Evolutionary conservation across 176 grass and related monocot species (phyloP), one percentile per base, ranked within the genome.

Genomic region (Ensete ventricosum): DNA sequence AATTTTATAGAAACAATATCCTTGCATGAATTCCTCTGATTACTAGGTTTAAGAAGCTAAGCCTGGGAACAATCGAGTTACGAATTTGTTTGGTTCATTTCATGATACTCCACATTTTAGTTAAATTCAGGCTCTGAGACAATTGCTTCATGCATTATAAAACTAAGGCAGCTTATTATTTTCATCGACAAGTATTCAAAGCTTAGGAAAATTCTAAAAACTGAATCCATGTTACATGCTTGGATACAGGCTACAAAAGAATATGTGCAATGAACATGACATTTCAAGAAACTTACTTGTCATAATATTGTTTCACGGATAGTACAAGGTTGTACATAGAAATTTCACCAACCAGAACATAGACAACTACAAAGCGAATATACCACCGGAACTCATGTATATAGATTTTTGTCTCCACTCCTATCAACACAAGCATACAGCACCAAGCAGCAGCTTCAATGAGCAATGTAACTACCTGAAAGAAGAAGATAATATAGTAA

Each of bases 331-430:
- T 93, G 83, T 91, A 85, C 83, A 99, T 87, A 34, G 90, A 80
- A 87, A 85, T 82, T 81, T 94, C 79, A 55, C 90, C 95, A 53
- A 94, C 71, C 84, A 94, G 73, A 77, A 99, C 86, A 78, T 94
- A 99, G 64, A 99, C 78, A 54, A 91, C 78, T 53, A 91, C 90
- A 85, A 99, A 99, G 26, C 82, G 80, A 69, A 99, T 85, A 81
- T 94, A 99, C 95, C 86, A 99, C 78, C 95, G 91, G 19, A 99
- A 94, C 80, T 98, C 90, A 11, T 65, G 53, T 58, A 98, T 91
- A 54, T 94, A 98, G 79, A 93, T 79, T 77, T 81, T 91, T 82
- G 90, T 93, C 76, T 98, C 95, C 23, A 92, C 20, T 71, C 64
- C 48, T 83, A 93, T 84, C 88, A 98, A 89, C 75, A 71, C 67